Conservation (phyloP, 805 yeast species). For the Diddensiella santjacobensis region DNA sequence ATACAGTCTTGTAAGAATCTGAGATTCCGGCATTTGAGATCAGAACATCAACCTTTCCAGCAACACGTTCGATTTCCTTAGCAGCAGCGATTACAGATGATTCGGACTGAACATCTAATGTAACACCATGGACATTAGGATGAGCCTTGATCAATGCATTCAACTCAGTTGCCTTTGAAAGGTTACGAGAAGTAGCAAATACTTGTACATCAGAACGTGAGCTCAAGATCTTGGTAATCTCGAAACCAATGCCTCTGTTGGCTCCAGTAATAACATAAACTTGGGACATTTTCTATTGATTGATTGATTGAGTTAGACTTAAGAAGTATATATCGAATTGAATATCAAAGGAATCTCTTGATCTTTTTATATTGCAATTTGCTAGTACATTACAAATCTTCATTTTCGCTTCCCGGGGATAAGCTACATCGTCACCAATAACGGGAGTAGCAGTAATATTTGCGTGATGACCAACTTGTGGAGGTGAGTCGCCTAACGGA, state of each 20-base stretch:
- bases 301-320: neutral
- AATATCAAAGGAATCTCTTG: no score
- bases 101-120: slow-evolving; percentile 24
- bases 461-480: no score
- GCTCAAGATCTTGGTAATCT: slow-evolving; percentile 30
- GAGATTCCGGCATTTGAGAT: slow-evolving; percentile 30
- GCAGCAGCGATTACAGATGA: slow-evolving; percentile 22
- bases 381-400: neutral
- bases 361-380: no score
- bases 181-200: slow-evolving; percentile 25
- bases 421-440: no score
- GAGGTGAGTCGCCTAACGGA: no score
- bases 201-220: slow-evolving; percentile 24
- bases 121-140: slow-evolving; percentile 26
- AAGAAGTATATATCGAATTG: neutral
- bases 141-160: slow-evolving; percentile 9
- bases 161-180: slow-evolving; percentile 14
- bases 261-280: slow-evolving; percentile 35
- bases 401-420: no score
- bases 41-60: slow-evolving; percentile 29
- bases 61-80: slow-evolving; percentile 13
- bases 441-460: no score
- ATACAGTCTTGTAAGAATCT: neutral
- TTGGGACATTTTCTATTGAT: slow-evolving; percentile 8
- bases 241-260: slow-evolving; percentile 36